A percentile compares a stretch with the other conserved stretches of the same genome.
Evolutionary conservation across 1,284 basidiomycete genomes (phyloP).

Genomic region (Ceratobasidium sp.): DNA sequence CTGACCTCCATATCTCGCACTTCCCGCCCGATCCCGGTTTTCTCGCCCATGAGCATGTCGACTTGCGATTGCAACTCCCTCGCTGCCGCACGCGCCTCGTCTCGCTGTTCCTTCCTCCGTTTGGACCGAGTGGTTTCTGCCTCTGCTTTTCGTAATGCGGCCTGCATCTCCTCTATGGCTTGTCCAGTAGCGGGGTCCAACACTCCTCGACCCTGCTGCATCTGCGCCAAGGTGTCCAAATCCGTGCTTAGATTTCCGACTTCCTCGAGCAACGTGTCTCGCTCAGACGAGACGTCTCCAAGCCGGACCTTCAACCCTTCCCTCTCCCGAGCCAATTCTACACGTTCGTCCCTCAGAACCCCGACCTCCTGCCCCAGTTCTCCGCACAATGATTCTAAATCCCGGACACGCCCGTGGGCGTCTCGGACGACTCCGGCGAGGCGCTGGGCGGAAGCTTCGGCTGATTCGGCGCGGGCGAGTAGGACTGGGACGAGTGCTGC

Average conservation of each 20-base stretch:
- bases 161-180: constrained; percentile 29
- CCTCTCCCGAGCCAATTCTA: neutral
- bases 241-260: constrained; percentile 32
- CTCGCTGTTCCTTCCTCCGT: constrained; percentile 30
- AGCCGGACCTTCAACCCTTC: constrained; percentile 4
- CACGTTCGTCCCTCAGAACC: constrained; percentile 4
- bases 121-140: constrained; percentile 23
- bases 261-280: constrained; percentile 25
- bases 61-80: constrained; percentile 8
- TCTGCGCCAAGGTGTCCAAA: constrained; percentile 4
- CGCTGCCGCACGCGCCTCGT: constrained; percentile 3
- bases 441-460: constrained; percentile 24
- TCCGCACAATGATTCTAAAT: constrained; percentile 27
- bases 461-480: constrained; percentile 32
- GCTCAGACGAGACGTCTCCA: constrained; percentile 8
- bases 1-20: constrained; percentile 38
- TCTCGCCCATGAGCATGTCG: neutral
- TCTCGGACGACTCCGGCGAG: constrained; percentile 30
- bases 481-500: constrained; percentile 25
- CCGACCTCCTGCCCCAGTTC: constrained; percentile 35
- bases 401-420: constrained; percentile 14
- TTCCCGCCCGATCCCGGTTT: neutral
- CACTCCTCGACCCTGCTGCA: neutral
- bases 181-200: constrained; percentile 11
- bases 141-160: constrained; percentile 10